Base-by-base conservation (phyloP, 2,329 filamentous ascomycete genomes). In the Exophiala oligosperma region DNA sequence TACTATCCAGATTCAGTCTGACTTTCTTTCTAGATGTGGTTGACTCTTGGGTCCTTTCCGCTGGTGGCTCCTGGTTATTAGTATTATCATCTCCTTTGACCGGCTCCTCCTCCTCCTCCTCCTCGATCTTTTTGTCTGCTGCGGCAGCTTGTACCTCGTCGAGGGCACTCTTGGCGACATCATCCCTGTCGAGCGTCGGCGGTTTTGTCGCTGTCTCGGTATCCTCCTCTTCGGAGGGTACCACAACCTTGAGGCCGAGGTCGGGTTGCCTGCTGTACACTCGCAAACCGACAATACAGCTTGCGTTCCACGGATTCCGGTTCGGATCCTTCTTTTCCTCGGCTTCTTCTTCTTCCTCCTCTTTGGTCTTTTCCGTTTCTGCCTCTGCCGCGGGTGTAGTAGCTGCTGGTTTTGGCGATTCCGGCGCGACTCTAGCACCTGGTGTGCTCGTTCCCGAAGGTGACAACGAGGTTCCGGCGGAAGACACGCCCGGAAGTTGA, bases 271-370 rank as follows among this genome's bases (percentile, higher is more conserved):
- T 71, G 68, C 26, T 72, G 66, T 84, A 86, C 0, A 86, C 83
- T 6, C 82, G 75, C 26, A 86, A 68, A 0, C 84, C 84, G 5
- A 86, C 77, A n/a, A 86, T 81, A 60, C 81, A 84, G 1, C 85
- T 77, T 0, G 84, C 84, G 64, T 86, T 84, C 84, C 84, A 86
- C 0, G 82, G 82, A 60, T 75, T 71, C 11, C 63, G 66, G 26
- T 66, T 65, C 11, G 63, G 61, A 38, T 67, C 69, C 26, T 56
- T 54, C 17, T 17, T 17, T 17, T 17, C 17, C 23, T 60, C 59
- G n/a, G 54, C 40, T 24, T 62, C 56, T 1, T 56, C 49, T 9
- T 52, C 48, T 8, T 17, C 17, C 17, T 17, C 17, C 17, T 17
- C 17, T 17, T 17, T 17, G 17, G 17, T 17, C 17, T 17, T 17